Base-by-base conservation (phyloP, 1,284 basidiomycete genomes). In the Hymenochaete sp. region DNA sequence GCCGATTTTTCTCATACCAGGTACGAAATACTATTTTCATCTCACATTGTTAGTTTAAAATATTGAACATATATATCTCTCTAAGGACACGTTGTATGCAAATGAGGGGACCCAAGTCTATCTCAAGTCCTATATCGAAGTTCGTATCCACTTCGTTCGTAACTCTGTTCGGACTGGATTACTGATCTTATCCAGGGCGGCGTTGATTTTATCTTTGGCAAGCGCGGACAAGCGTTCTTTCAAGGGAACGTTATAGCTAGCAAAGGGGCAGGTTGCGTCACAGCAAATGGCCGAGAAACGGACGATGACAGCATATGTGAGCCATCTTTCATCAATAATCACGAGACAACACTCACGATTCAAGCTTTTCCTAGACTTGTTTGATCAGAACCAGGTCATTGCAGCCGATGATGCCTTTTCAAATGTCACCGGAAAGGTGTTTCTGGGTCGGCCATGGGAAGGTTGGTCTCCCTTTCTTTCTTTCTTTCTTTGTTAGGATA, bases 141-240 rank as follows among this genome's bases (percentile, higher is more conserved):
- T 70, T 49, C 42, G 42, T 22, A 42, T 47, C 27, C n/a, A n/a
- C 21, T 38, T 38, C 47, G 6, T 41, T 25, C 4, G 28, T 56
- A 44, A 54, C 49, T 56, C 53, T 49, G 61, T 60, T 37, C 6
- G 33, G 25, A n/a, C 10, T 38, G 24, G 18, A 52, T 35, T 16
- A 35, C 5, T 6, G 8, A n/a, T 35, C 8, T 16, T 16, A 35
- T 31, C 21, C 13, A 77, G 67, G 75, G 75, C 25, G 72, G 72
- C 0, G 64, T 65, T 0, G 75, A 78, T 53, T 77, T 77, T 52
- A 75, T 77, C 48, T 73, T 72, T 46, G 71, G 71, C 4, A 62
- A 65, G 28, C 18, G 43, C 49, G 55, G 66, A 32, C 57, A 56
- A 29, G 68, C 68, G 3, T 72, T 65, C 53, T 72, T 72, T 47